A percentile compares a stretch with the other conserved stretches of the same genome.
Evolutionary conservation across 306 rosid species (phyloP).

Genomic region (Ceratonia siliqua): DNA sequence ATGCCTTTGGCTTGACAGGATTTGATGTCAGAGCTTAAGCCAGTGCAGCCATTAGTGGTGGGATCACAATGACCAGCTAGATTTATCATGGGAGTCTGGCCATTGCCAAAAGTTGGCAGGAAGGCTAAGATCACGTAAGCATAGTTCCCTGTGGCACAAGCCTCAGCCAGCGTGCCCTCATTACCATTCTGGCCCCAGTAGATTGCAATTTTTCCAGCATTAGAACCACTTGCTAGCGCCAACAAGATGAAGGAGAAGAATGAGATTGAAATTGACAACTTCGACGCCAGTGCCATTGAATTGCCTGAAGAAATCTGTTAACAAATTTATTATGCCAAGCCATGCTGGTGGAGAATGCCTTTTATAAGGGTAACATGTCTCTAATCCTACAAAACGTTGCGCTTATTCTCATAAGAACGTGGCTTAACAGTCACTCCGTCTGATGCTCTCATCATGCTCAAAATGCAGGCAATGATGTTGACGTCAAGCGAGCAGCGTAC

Average conservation of each 20-base stretch:
- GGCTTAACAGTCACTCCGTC: slow-evolving; percentile 27
- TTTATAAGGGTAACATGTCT: slow-evolving; percentile 23
- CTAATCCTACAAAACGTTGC: not conserved
- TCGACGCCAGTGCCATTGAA: slow-evolving; percentile 24
- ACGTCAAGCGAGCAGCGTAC: not conserved
- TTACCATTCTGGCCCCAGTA: slow-evolving; percentile 52
- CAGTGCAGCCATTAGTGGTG: slow-evolving; percentile 38
- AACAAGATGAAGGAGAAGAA: slow-evolving; percentile 20
- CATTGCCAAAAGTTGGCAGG: slow-evolving; percentile 45
- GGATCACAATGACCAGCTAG: slow-evolving; percentile 47
- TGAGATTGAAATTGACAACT: slow-evolving; percentile 20
- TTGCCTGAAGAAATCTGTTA: not conserved
- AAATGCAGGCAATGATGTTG: slow-evolving; percentile 19
- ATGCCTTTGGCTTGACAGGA: slow-evolving; percentile 53
- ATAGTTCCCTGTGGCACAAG: slow-evolving; percentile 44
- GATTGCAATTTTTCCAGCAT: slow-evolving; percentile 39
- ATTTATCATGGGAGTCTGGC: slow-evolving; percentile 41
- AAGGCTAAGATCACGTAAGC: slow-evolving; percentile 43
- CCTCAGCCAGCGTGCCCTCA: slow-evolving; percentile 35
- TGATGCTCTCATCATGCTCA: not conserved
- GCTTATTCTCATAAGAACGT: slow-evolving; percentile 5
- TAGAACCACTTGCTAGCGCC: slow-evolving; percentile 21
- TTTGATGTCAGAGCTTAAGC: slow-evolving; percentile 30
- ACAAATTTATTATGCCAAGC: slow-evolving; percentile 1
- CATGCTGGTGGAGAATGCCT: slow-evolving; percentile 16